Evolutionary conservation across 768 basidiomycete species (phyloP), one percentile per base, ranked within the genome.

Genomic region (Fomitopsis pulvina): DNA sequence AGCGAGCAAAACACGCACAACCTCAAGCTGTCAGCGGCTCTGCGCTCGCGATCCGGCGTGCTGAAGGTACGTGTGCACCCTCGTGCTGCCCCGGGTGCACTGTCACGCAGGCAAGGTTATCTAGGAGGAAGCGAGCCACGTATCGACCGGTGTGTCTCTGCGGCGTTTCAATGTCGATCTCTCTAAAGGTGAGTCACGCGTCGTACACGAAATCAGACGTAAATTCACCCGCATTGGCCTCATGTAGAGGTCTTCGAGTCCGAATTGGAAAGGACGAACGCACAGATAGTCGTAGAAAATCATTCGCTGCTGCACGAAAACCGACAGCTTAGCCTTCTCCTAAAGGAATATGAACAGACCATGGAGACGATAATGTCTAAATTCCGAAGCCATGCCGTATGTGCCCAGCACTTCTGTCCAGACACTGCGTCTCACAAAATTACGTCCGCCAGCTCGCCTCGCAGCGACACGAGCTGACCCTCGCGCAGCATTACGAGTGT

Each of bases 291-390:
- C 41, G 83, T 95, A 50, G 96, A 99, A 67, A 98, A 98, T 64
- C 94, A 96, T 61, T 78, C 83, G 0, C 71, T 99, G 1, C 72
- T 89, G 43, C 86, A 97, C 54, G 96, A 99, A 68, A 98, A 99
- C 73, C 93, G 90, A 65, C 95, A 98, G 62, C 77, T 98, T 26
- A 85, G 85, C 56, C 59, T 80, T 24, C 74, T 99, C 24, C 72
- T 98, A 50, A 94, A 93, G 62, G 96, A 99, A 66, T 95, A 98
- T 63, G 94, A 98, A 65, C 74, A 75, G 47, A 96, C 94, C 2
- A 78, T 99, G 73, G 94, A 97, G 59, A 93, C 84, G 25, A 89
- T 98, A 63, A 98, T 99, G 96, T 71, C 82, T 45, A 97, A 97
- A 68, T 97, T 98, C 65, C 78, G 94, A 52, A 85, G 84, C 51